Conservation (phyloP, 176 grass and related monocot genomes). For the Oryza rufipogon region DNA sequence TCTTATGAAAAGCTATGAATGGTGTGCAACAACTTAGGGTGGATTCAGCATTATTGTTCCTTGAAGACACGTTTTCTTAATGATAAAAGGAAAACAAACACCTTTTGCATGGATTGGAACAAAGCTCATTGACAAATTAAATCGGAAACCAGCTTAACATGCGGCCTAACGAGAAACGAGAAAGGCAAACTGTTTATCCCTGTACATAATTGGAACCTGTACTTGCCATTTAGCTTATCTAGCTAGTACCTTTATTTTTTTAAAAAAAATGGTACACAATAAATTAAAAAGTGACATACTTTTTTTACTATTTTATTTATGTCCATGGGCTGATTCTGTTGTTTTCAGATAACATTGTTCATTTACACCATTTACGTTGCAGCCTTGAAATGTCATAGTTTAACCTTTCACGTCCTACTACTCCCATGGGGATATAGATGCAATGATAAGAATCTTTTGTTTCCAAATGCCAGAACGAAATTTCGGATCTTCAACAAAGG, state of each 20-base stretch:
- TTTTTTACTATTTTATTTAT: background rate
- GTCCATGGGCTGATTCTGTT: background rate
- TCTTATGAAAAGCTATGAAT: slow-evolving; percentile 1
- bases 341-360: background rate
- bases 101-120: background rate
- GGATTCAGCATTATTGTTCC: background rate
- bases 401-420: background rate
- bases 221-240: slow-evolving; percentile 6
- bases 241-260: background rate
- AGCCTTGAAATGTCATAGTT: background rate
- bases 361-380: background rate
- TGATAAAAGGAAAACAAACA: background rate
- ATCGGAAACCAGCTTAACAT: background rate
- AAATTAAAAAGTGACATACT: background rate
- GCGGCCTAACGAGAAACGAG: background rate
- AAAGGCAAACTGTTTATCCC: background rate
- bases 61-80: background rate
- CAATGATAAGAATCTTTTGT: background rate
- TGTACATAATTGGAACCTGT: background rate
- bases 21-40: background rate
- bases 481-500: slow-evolving; percentile 46
- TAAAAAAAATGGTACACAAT: background rate
- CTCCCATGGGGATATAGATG: background rate
- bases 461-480: slow-evolving; percentile 32
- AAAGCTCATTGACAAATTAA: background rate